A percentile compares a stretch with the other conserved stretches of the same genome.
Conservation (phyloP, 2,329 filamentous ascomycete genomes). For the Fusarium austroafricanum region DNA sequence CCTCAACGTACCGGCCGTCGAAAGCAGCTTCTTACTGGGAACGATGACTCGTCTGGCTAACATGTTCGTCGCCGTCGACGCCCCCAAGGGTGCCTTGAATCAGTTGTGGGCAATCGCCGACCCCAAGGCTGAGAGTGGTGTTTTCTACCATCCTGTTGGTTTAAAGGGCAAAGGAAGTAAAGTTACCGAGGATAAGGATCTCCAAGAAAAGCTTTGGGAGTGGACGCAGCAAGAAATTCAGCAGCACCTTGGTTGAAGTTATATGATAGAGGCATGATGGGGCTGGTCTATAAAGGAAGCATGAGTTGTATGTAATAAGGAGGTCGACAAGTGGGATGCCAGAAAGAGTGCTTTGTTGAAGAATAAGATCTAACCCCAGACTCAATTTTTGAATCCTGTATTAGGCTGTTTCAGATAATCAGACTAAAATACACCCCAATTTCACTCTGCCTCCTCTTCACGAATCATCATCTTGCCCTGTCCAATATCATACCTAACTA, state of each 20-base stretch:
- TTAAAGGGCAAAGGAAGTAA: slow-evolving; percentile 5
- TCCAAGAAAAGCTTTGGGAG: slow-evolving; percentile 1
- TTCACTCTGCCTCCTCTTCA: no score
- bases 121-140: slow-evolving; percentile 1
- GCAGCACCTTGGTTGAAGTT: background rate
- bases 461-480: no score
- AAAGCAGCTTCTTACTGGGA: background rate
- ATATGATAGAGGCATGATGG: no score
- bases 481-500: no score
- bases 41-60: background rate
- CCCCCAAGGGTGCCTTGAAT: background rate
- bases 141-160: slow-evolving; percentile 4
- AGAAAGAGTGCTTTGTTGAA: no score
- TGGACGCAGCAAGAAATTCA: slow-evolving; percentile 9
- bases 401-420: no score
- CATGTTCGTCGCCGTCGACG: background rate
- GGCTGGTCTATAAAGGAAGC: no score
- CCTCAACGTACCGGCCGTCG: background rate
- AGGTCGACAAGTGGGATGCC: no score
- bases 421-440: no score
- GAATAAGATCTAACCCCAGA: no score
- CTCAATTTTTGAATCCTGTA: no score
- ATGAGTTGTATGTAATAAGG: no score
- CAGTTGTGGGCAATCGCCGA: background rate
- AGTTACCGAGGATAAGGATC: background rate